phyloP scores from a whole-genome alignment of 805 yeast species.

The Candida succiphila region DNA sequence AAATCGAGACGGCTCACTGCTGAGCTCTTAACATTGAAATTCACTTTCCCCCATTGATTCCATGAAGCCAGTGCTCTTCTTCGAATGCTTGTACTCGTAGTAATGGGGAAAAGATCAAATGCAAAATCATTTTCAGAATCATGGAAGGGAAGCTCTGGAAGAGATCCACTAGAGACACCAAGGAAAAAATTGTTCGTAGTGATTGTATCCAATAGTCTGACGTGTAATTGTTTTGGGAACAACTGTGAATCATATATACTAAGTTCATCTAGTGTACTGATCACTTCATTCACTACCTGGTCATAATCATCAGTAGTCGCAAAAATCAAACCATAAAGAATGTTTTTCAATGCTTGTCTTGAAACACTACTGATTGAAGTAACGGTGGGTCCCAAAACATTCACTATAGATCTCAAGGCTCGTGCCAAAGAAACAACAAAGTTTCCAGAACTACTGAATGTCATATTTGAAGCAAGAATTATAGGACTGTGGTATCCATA shows the following conservation, averaged over 20 bases:
- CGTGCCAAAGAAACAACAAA: slow-evolving; percentile 34
- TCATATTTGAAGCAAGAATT: slow-evolving; percentile 38
- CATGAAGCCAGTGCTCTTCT: slow-evolving; percentile 17
- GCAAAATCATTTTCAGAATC: slow-evolving; percentile 12
- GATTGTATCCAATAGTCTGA: slow-evolving; percentile 20
- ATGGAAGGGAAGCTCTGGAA: slow-evolving; percentile 14
- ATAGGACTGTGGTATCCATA: slow-evolving; percentile 38
- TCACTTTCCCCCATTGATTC: slow-evolving; percentile 19
- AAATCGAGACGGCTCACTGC: slow-evolving; percentile 11
- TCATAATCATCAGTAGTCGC: slow-evolving; percentile 22
- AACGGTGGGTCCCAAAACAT: slow-evolving; percentile 50
- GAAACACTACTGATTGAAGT: slow-evolving; percentile 18
- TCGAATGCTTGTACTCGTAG: slow-evolving; percentile 19
- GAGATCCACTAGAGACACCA: slow-evolving; percentile 18
- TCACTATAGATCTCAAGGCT: slow-evolving; percentile 34
- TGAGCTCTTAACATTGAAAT: slow-evolving; percentile 4
- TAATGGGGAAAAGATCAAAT: slow-evolving; percentile 21
- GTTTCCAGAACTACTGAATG: slow-evolving; percentile 28
- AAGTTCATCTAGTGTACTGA: slow-evolving; percentile 35
- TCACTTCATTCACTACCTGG: slow-evolving; percentile 25
- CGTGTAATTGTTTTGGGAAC: slow-evolving; percentile 20
- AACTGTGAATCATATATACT: slow-evolving; percentile 32
- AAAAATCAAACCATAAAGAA: slow-evolving; percentile 27
- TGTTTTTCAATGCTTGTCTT: slow-evolving; percentile 25
- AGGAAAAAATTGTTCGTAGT: slow-evolving; percentile 23